Evolutionary conservation across 1,139 yeast genomes (phyloP), one percentile per base, ranked within the genome.

Genomic region (Blastobotrys aristatus): DNA sequence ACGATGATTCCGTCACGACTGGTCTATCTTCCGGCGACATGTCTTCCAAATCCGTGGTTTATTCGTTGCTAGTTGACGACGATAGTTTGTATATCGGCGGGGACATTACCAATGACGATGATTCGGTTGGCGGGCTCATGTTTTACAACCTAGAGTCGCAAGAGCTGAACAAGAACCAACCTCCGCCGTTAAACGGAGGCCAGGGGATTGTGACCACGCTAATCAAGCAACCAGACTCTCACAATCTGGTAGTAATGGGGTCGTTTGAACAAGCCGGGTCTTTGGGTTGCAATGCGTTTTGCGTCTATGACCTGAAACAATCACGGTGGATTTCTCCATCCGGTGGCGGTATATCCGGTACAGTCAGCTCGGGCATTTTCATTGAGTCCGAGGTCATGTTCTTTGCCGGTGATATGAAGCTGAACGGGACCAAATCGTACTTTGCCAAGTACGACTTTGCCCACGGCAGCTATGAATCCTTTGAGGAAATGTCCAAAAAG

Each of bases 171-270:
- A 53, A 62, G 8, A 63, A 67, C 4, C 85, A 79, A 57, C 85
- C 84, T 6, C 62, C 69, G 8, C 66, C 64, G 6, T 45, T 68
- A 13, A 51, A 49, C 24, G 64, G 64, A 10, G 65, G 65, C 3
- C 56, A 53, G 37, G 69, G 76, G 2, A 56, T 61, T 35, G 76
- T 86, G 7, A 77, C 76, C 49, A 66, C 83, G 2, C 65, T 86
- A 51, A 78, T 75, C 2, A 71, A 74, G 48, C 74, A 77, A 53
- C 82, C 79, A 31, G 67, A 69, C 27, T 72, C 72, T 7, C 63
- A 73, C 21, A 71, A 75, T 21, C 63, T 89, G 17, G 70, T 88
- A 34, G 84, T 87, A 10, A 96, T 87, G 43, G 98, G 98, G 18
- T 72, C 79, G 41, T 87, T 87, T 59, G 74, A 73, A 27, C 65